Conservation (phyloP, 352 stramenopile species). For the Globisporangium sylvaticum region DNA sequence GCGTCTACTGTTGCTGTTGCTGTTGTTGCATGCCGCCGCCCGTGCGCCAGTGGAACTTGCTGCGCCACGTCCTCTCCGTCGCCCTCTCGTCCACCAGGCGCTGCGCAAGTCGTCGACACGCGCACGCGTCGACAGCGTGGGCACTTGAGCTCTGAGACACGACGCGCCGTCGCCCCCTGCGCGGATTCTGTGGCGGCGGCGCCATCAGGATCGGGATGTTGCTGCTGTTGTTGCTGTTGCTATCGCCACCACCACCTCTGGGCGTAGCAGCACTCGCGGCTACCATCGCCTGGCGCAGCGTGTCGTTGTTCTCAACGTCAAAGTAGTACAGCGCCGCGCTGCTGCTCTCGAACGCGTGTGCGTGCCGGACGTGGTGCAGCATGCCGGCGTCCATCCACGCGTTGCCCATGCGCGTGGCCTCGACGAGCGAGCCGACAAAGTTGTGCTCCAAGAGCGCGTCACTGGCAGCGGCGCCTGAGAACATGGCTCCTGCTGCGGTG, state of each 20-base stretch:
- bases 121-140: not conserved
- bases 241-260: not conserved
- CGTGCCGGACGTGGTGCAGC: constrained; percentile 46
- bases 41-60: not conserved
- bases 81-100: not conserved
- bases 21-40: not conserved
- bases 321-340: constrained; percentile 32
- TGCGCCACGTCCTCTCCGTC: not conserved
- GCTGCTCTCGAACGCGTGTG: constrained; percentile 28
- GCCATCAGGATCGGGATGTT: not conserved
- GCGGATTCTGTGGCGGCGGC: not conserved
- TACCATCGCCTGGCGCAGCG: not conserved
- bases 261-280: not conserved
- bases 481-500: not conserved
- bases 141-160: constrained; percentile 1
- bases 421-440: not conserved
- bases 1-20: not conserved
- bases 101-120: not conserved
- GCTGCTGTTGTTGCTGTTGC: not conserved
- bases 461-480: not conserved
- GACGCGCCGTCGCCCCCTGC: not conserved
- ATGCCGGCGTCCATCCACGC: constrained; percentile 25
- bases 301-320: constrained; percentile 26
- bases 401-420: not conserved
- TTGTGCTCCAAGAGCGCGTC: not conserved